A percentile compares a stretch with the other conserved stretches of the same genome.
Conservation (phyloP, 345 rosid species). For the Euclidium syriacum region DNA sequence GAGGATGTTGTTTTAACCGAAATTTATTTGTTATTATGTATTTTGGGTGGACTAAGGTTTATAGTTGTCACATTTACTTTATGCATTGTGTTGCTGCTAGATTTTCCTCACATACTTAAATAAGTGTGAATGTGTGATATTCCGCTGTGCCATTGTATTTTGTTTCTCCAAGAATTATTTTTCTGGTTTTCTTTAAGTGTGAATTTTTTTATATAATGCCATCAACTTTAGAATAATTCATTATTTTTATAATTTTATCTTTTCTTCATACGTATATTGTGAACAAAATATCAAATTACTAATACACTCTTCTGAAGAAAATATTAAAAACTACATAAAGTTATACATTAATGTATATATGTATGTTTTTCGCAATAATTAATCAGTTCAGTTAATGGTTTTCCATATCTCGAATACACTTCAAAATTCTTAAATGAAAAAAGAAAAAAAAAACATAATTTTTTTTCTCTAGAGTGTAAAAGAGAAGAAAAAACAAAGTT, state of each 20-base stretch:
- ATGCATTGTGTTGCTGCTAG: too few relatives aligned
- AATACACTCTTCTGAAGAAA: background rate
- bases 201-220: too few relatives aligned
- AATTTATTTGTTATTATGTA: too few relatives aligned
- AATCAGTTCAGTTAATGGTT: background rate
- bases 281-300: background rate
- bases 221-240: background rate
- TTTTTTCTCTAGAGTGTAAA: background rate
- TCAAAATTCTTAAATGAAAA: background rate
- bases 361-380: background rate
- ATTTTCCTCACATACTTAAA: too few relatives aligned
- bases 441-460: background rate
- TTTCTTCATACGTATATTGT: background rate
- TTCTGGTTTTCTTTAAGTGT: too few relatives aligned
- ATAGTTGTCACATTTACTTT: too few relatives aligned
- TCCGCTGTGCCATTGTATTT: too few relatives aligned
- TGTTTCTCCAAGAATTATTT: too few relatives aligned
- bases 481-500: background rate
- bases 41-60: too few relatives aligned
- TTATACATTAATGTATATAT: background rate
- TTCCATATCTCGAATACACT: constrained; percentile 4
- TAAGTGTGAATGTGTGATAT: too few relatives aligned
- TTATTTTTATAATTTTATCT: too few relatives aligned
- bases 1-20: too few relatives aligned
- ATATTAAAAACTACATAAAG: background rate